Conservation (phyloP, 257 asterid genomes). For the Agastache rugosa region DNA sequence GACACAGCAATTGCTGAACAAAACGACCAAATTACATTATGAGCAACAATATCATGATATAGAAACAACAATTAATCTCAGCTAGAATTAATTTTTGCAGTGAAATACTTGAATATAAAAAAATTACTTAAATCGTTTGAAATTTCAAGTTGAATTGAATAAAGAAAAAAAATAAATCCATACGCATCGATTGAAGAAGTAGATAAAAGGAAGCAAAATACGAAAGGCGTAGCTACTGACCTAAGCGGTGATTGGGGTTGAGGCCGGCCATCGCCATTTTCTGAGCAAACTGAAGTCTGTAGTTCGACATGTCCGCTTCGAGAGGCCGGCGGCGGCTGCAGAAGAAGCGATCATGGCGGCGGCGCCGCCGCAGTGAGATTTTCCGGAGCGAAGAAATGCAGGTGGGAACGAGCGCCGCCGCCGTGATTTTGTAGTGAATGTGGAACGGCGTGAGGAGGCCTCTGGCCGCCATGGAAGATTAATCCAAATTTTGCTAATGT, state of each 20-base stretch:
- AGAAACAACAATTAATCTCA: neutral
- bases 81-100: neutral
- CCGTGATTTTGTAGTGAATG: slow-evolving; percentile 36
- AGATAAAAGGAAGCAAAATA: neutral
- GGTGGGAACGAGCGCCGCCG: slow-evolving; percentile 33
- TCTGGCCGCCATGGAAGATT: slow-evolving; percentile 46
- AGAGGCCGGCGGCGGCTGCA: slow-evolving; percentile 48
- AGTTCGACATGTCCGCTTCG: slow-evolving; percentile 45
- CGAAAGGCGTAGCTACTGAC: slow-evolving; percentile 39
- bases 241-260: slow-evolving; percentile 79
- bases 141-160: neutral
- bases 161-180: neutral
- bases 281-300: slow-evolving; percentile 59
- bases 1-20: slow-evolving; percentile 86
- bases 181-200: slow-evolving; percentile 19
- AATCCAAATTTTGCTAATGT: neutral
- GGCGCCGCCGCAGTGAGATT: slow-evolving; percentile 17
- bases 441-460: slow-evolving; percentile 44
- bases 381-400: slow-evolving; percentile 32
- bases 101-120: neutral
- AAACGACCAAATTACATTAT: slow-evolving; percentile 24
- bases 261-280: slow-evolving; percentile 88
- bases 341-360: slow-evolving; percentile 48
- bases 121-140: neutral
- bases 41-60: slow-evolving; percentile 28